phyloP scores from a whole-genome alignment of 192 early-diverging fungal species.

The Gamsiella multidivaricata region DNA sequence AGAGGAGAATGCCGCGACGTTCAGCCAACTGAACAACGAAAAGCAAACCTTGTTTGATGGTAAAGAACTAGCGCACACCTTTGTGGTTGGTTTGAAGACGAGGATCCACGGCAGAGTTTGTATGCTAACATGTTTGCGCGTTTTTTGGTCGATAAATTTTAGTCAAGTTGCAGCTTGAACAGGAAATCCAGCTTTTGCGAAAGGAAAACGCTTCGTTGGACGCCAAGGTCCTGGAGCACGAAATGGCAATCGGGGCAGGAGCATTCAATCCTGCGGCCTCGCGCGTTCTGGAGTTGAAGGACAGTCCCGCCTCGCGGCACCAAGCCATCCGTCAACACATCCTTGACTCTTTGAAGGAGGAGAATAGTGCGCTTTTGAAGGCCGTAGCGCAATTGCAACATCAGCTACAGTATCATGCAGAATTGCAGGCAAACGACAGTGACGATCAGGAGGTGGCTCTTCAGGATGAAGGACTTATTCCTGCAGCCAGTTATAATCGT shows the following conservation, averaged over 20 bases:
- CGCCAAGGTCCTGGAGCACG: conserved; percentile 64
- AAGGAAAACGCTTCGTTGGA: conserved; percentile 60
- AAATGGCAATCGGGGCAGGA: conserved; percentile 72
- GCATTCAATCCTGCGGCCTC: conserved; percentile 68
- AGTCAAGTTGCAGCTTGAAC: conserved; percentile 16
- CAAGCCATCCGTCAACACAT: conserved; percentile 75
- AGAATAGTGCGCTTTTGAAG: conserved; percentile 72
- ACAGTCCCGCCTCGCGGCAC: conserved; percentile 78
- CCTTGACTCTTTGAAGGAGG: conserved; percentile 72
- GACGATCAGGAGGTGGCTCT: conserved; percentile 21
- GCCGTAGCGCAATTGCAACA: conserved; percentile 48
- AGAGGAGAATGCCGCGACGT: neutral
- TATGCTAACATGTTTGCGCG: neutral
- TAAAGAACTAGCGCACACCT: too few relatives aligned
- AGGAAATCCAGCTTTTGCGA: conserved; percentile 32
- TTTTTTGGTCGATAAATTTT: neutral
- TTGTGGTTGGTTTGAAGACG: too few relatives aligned
- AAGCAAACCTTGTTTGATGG: conserved; percentile 31
- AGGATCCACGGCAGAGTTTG: too few relatives aligned
- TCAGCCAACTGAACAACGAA: conserved; percentile 18
- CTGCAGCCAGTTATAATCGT: conserved; percentile 65
- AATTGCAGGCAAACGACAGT: conserved; percentile 1
- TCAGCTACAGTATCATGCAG: neutral
- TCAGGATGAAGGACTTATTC: conserved; percentile 50
- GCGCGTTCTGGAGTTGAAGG: conserved; percentile 76